Conservation (phyloP, 352 stramenopile genomes). For the Pythium aristosporum region DNA sequence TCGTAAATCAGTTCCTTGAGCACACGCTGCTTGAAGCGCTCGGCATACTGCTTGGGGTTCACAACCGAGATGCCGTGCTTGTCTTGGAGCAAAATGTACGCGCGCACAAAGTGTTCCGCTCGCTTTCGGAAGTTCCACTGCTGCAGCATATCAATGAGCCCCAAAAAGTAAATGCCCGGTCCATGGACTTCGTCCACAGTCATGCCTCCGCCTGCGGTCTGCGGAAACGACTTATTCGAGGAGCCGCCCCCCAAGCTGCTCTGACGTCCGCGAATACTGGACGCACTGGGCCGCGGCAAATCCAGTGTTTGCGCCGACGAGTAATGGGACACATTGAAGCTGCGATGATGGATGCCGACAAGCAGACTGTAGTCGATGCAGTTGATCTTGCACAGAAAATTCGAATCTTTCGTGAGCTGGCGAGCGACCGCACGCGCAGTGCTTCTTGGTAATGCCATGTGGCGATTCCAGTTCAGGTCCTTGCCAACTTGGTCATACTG, state of each 20-base stretch:
- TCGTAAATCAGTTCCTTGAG: slow-evolving; percentile 78
- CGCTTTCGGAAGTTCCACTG: slow-evolving; percentile 93
- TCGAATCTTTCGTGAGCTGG: slow-evolving; percentile 85
- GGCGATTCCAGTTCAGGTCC: slow-evolving; percentile 82
- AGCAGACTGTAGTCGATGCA: slow-evolving; percentile 96
- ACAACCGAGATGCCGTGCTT: slow-evolving; percentile 71
- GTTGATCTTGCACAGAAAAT: slow-evolving; percentile 91
- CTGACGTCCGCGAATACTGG: slow-evolving; percentile 10
- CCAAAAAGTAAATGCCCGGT: slow-evolving; percentile 93
- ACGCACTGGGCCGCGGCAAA: slow-evolving; percentile 28
- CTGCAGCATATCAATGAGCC: slow-evolving; percentile 95
- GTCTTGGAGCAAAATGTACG: slow-evolving; percentile 73
- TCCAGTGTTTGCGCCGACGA: slow-evolving; percentile 54
- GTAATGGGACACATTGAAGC: slow-evolving; percentile 75
- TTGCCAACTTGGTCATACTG: slow-evolving; percentile 84
- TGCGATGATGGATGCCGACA: slow-evolving; percentile 92
- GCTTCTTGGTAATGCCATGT: slow-evolving; percentile 62
- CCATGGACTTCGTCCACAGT: slow-evolving; percentile 85
- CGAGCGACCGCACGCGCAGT: slow-evolving; percentile 56
- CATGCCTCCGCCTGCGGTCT: slow-evolving; percentile 57
- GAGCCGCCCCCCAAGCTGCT: slow-evolving; percentile 21
- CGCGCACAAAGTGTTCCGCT: slow-evolving; percentile 81
- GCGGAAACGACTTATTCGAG: slow-evolving; percentile 50
- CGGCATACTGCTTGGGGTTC: slow-evolving; percentile 67
- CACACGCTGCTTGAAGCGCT: slow-evolving; percentile 76